Percentiles rank a stretch among this genome's conserved stretches.
These are phyloP conservation scores for Syncephalastrum racemosum DNA, from an alignment of 371 early-diverging fungal genomes.

Conservation along the genomic window DNA sequence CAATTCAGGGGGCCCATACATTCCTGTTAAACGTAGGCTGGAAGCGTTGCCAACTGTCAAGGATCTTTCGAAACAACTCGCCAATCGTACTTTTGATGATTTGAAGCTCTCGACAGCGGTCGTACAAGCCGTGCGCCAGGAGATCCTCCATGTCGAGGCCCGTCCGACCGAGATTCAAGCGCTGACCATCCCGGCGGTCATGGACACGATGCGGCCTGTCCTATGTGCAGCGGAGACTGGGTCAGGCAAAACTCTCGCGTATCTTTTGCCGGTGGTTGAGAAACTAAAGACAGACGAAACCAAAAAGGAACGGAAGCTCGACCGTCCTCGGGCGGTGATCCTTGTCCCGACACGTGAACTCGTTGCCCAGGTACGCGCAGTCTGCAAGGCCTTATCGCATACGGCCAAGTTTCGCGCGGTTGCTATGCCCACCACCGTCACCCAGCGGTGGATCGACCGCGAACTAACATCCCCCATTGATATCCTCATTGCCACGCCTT, in stretches of 20 bases:
- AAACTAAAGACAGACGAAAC: constrained; percentile 72
- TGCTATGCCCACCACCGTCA: constrained; percentile 50
- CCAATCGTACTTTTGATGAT: constrained; percentile 55
- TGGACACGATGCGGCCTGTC: constrained; percentile 42
- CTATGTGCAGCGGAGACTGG: constrained; percentile 96
- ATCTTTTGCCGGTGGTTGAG: constrained; percentile 84
- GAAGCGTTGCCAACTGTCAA: constrained; percentile 34
- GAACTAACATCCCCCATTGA: constrained; percentile 66
- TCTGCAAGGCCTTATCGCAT: constrained; percentile 70
- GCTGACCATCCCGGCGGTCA: constrained; percentile 77
- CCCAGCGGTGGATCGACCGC: constrained; percentile 38
- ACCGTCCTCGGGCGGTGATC: constrained; percentile 78
- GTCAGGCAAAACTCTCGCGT: constrained; percentile 98
- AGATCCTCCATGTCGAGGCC: constrained; percentile 42
- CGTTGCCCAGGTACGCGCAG: constrained; percentile 73
- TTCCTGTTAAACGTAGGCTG: constrained; percentile 49
- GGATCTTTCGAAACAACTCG: constrained; percentile 41
- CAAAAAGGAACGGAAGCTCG: constrained; percentile 53
- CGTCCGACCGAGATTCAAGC: constrained; percentile 93
- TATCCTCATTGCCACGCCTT: constrained; percentile 82
- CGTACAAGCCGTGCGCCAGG: constrained; percentile 29
- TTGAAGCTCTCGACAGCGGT: constrained; percentile 58
- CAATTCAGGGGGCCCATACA: constrained; percentile 28
- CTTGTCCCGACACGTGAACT: constrained; percentile 92
- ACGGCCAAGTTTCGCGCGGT: constrained; percentile 68